Percentiles rank a stretch among this genome's conserved stretches.
Evolutionary conservation across 495 filamentous ascomycete species (phyloP).

Genomic region (Neurospora tetraspora): DNA sequence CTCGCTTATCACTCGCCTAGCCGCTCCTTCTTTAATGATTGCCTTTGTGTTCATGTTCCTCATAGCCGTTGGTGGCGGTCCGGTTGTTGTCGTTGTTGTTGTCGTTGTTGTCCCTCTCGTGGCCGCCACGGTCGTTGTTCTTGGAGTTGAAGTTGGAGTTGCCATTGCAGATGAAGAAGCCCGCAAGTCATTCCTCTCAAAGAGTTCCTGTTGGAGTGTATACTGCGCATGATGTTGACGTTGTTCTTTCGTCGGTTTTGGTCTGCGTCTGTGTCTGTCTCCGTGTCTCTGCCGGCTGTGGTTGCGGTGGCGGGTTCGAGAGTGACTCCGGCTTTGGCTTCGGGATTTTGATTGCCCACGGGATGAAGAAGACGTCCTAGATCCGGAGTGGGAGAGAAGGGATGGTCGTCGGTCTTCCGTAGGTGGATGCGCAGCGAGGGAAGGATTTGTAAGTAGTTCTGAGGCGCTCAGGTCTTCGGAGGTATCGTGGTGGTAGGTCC

Average conservation of each 20-base stretch:
- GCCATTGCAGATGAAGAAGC: neutral
- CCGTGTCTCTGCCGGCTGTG: neutral
- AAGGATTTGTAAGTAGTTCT: neutral
- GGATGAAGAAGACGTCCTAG: neutral
- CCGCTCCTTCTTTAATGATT: neutral
- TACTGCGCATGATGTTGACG: slow-evolving; percentile 20
- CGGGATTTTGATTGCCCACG: neutral
- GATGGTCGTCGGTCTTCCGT: neutral
- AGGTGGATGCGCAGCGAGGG: neutral
- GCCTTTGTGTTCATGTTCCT: neutral
- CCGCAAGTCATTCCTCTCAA: slow-evolving; percentile 9
- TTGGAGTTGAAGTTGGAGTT: neutral
- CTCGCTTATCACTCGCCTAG: neutral
- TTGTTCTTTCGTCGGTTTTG: slow-evolving; percentile 9
- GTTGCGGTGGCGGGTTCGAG: neutral
- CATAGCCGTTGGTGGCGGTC: neutral
- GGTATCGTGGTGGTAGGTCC: slow-evolving; percentile 9
- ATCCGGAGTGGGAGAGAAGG: neutral
- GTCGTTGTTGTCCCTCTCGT: neutral
- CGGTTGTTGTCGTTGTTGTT: neutral
- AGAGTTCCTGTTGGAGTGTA: slow-evolving; percentile 18
- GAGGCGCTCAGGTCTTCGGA: slow-evolving; percentile 3
- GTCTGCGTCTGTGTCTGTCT: neutral
- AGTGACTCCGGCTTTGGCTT: neutral
- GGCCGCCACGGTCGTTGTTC: neutral